phyloP scores from a whole-genome alignment of 1,284 basidiomycete genomes.

The Malassezia obtusa region DNA sequence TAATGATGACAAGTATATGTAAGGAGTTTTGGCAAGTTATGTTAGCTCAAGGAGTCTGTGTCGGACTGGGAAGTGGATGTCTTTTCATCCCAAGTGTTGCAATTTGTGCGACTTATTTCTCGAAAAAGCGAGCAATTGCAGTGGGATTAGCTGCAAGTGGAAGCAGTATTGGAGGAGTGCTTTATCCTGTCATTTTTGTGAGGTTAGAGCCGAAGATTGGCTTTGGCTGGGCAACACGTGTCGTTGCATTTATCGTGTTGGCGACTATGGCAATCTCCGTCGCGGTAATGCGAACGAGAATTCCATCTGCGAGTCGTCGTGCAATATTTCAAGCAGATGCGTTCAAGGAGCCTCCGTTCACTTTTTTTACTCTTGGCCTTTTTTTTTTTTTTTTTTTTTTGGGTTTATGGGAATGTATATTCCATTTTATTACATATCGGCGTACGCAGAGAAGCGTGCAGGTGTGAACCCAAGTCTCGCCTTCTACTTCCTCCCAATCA shows the following conservation, averaged over 20 bases:
- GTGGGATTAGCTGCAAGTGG: constrained; percentile 13
- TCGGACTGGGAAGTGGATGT: constrained; percentile 6
- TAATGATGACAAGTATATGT: constrained; percentile 8
- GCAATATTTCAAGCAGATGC: not conserved
- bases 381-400: constrained; percentile 13
- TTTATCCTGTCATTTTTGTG: constrained; percentile 18
- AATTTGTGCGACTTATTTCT: constrained; percentile 5
- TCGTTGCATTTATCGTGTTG: constrained; percentile 16
- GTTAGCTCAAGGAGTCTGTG: constrained; percentile 7
- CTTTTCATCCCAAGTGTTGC: constrained; percentile 15
- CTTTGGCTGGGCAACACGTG: constrained; percentile 15
- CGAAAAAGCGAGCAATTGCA: not conserved
- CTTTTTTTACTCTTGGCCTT: constrained; percentile 21
- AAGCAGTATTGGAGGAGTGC: constrained; percentile 18
- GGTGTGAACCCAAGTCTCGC: constrained; percentile 1
- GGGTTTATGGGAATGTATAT: constrained; percentile 32
- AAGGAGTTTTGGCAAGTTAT: constrained; percentile 6
- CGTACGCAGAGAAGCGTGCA: not conserved
- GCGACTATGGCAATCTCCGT: not conserved
- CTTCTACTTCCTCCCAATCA: constrained; percentile 27
- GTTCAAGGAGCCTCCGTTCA: constrained; percentile 23
- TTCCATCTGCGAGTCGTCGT: not conserved
- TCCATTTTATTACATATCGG: constrained; percentile 21
- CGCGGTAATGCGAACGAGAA: not conserved
- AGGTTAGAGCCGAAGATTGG: constrained; percentile 10